Base-by-base conservation (phyloP, 1,139 yeast genomes). In the Hanseniaspora sp. region DNA sequence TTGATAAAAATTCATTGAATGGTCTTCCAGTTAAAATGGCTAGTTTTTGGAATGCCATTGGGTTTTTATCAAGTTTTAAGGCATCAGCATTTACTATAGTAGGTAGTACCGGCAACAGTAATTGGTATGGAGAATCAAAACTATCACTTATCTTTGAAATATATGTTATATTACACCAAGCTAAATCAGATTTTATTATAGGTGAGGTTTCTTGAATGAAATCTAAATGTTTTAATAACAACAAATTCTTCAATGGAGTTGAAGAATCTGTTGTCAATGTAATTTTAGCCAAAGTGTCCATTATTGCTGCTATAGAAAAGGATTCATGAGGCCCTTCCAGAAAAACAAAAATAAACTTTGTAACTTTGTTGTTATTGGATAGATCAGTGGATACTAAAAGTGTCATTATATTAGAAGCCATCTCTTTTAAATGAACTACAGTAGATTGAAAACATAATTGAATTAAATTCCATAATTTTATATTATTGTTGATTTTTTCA, bases 21-120 rank as follows among this genome's bases (percentile, higher is more conserved):
- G 85, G 73, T 46, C 87, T 76, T 1, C 81, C 84, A 35, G 87
- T 71, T 7, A 87, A 70, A 43, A 79, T 80, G 7, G 90, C 76
- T 15, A 92, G 71, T 57, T 77, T 75, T 28, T 72, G 72, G 39
- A 86, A 72, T 55, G 85, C 70, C n/a, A 73, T 69, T 0, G 81
- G 78, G 52, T 77, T 78, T 5, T 71, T 67, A 3, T 67, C 67
- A 45, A 76, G 62, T 53, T 74, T 72, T 58, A 79, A 79, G 1
- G 86, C 80, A 15, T 86, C 73, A 48, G 77, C 74, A 53, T 81
- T 77, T 42, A 92, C 77, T n/a, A 88, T 72, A 52, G 84, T 76
- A 1, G 94, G 86, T 63, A 92, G 74, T 59, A 80, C 85, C 0
- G 96, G 95, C 3, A 87, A 78, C 38, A 88, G 69, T 17, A 92